Conservation (phyloP, 164 flowering plant genomes). For the Annona squamosa region DNA sequence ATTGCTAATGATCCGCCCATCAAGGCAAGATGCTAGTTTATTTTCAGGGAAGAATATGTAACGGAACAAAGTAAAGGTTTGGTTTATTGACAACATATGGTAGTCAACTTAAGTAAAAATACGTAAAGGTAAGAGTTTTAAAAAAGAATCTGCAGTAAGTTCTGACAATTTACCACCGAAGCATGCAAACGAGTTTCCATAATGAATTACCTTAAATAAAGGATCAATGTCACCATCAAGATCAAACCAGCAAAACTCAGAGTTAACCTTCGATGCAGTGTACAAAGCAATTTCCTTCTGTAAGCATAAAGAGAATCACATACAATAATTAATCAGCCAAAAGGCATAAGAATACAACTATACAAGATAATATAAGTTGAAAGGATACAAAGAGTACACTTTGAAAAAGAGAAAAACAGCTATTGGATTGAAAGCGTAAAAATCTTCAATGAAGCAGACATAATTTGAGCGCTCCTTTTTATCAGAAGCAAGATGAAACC, state of each 20-base stretch:
- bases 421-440: no score
- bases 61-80: no score
- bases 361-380: no score
- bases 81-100: no score
- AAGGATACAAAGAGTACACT: no score
- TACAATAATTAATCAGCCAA: neutral
- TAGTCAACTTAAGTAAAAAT: neutral
- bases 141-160: neutral
- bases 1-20: no score
- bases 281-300: constrained; percentile 96
- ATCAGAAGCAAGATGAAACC: no score
- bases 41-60: no score
- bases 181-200: neutral
- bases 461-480: no score
- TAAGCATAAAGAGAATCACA: constrained; percentile 10
- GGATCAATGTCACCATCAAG: constrained; percentile 92
- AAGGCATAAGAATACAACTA: neutral
- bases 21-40: no score
- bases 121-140: neutral
- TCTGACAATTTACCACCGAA: neutral
- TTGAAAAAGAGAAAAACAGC: no score
- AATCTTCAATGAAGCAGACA: no score
- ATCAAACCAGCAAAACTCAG: constrained; percentile 85
- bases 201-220: constrained; percentile 69
- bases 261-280: constrained; percentile 68